Base-by-base conservation (phyloP, 2,329 filamentous ascomycete genomes). In the Paramyrothecium sp. region DNA sequence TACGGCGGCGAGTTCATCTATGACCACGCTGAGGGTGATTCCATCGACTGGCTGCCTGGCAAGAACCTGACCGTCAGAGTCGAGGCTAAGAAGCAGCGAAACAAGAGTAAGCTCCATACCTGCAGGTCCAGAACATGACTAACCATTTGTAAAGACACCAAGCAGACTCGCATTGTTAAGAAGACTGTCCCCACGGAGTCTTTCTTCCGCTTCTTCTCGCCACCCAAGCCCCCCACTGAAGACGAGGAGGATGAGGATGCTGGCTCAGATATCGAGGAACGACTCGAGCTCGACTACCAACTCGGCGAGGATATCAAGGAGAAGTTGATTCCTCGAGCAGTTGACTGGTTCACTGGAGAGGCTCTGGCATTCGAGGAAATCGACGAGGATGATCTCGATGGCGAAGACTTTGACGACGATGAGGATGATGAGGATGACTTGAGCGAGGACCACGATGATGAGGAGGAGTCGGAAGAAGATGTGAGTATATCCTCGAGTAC, bases 1-100 rank as follows among this genome's bases (percentile, higher is more conserved):
- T 99, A 99, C 71, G 95, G 94, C 66, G 96, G 95, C 66, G 96
- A 99, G 76, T 99, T 98, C 80, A 98, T 99, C 77, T 99, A 99
- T 74, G 95, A 99, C 74, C 95, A 99, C 73, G 95, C 96, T 57
- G 94, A 99, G 76, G 95, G 96, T 63, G 91, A 97, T 75, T 95
- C 96, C 84, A 96, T 99, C 70, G 89, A 97, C 67, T 99, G 95
- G 95, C 95, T 96, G 80, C 80, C 88, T 11, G 89, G 89, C 69
- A 92, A 96, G 77, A 95, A 99, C 71, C 81, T 99, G 67, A 99
- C 95, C 50, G 90, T 98, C 64, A 89, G 91, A 65, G 82, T 98
- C 60, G 95, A 99, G 84, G 96, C 92, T 84, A 99, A 99, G 87
- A 99, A 99, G 85, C 95, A 99, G 81, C 87, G 95, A 63, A 99